Conservation (phyloP, 2,329 filamentous ascomycete genomes). For the Colletotrichum tropicicola region DNA sequence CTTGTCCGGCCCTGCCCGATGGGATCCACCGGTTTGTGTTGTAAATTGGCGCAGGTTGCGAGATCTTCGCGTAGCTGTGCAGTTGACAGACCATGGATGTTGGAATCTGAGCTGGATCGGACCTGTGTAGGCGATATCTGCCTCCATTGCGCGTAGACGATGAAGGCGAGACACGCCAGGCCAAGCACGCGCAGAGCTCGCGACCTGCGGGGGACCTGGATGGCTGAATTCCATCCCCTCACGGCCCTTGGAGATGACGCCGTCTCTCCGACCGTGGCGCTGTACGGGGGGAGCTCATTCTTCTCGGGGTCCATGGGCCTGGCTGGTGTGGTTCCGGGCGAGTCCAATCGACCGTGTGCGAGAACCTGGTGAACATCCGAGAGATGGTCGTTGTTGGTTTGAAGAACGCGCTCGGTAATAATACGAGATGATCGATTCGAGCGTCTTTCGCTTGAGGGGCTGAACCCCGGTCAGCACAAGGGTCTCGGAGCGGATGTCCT, state of each 20-base stretch:
- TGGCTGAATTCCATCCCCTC: not conserved
- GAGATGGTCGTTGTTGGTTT: no score
- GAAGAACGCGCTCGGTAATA: not conserved
- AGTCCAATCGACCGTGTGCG: no score
- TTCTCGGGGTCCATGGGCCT: constrained; percentile 42
- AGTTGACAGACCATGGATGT: constrained; percentile 51
- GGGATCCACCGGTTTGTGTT: constrained; percentile 62
- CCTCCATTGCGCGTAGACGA: constrained; percentile 57
- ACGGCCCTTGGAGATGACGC: no score
- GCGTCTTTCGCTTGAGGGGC: not conserved
- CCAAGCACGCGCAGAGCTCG: constrained; percentile 37
- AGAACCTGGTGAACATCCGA: no score
- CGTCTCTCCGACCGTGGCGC: constrained; percentile 39
- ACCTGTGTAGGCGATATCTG: constrained; percentile 42
- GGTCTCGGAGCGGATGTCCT: not conserved
- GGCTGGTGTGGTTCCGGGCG: not conserved
- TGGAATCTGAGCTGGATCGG: constrained; percentile 39
- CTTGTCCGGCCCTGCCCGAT: constrained; percentile 63
- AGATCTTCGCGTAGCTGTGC: constrained; percentile 63
- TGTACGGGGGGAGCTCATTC: constrained; percentile 54
- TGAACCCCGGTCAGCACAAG: not conserved
- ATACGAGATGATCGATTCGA: not conserved
- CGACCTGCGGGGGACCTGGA: constrained; percentile 20
- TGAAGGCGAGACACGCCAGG: constrained; percentile 58
- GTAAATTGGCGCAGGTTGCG: constrained; percentile 63